Evolutionary conservation across 2,329 filamentous ascomycete genomes (phyloP).

Genomic region (Diaporthe australafricana): DNA sequence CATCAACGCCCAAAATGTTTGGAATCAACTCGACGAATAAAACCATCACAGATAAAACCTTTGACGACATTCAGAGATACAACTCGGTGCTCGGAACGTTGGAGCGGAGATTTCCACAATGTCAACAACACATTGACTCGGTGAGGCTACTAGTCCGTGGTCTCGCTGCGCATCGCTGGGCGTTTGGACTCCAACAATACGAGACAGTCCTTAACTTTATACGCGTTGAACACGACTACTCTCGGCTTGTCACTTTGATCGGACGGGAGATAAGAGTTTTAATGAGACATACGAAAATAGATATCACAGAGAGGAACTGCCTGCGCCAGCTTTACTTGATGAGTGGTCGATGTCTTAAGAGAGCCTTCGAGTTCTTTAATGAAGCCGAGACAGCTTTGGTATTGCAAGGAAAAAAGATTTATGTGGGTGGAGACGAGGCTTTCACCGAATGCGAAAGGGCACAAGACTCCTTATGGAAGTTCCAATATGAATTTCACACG

Average conservation of each 20-base stretch:
- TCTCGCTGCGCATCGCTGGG: background rate
- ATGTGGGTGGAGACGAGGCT: background rate
- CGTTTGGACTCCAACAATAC: background rate
- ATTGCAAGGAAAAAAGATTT: background rate
- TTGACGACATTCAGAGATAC: background rate
- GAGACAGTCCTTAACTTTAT: background rate
- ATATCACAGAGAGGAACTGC: background rate
- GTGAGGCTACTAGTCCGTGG: background rate
- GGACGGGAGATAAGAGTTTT: background rate
- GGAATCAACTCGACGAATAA: background rate
- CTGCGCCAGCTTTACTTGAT: background rate
- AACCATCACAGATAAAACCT: too few relatives aligned
- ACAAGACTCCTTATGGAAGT: background rate
- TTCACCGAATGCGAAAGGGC: background rate
- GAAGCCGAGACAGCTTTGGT: background rate
- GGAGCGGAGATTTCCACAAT: background rate
- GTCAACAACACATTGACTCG: background rate
- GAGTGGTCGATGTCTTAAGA: background rate
- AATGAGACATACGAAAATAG: background rate
- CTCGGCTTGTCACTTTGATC: background rate
- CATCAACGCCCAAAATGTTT: background rate
- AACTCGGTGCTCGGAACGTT: background rate
- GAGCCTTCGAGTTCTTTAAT: background rate
- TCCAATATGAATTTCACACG: background rate
- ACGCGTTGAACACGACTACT: conserved; percentile 12